Conservation (phyloP, 495 filamentous ascomycete genomes). For the Chaetomium tenue region DNA sequence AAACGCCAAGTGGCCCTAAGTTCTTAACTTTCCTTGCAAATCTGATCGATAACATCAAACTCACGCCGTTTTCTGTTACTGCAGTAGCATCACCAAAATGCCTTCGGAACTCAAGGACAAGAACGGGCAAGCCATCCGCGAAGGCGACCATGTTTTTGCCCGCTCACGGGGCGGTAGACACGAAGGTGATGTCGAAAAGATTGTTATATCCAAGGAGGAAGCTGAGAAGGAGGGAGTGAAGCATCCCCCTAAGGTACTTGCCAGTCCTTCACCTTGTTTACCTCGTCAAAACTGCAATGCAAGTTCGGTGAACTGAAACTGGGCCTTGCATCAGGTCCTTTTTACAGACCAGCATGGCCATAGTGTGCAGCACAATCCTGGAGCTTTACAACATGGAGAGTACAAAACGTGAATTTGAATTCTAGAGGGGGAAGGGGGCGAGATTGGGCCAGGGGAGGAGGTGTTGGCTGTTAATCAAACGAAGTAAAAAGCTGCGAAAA, state of each 20-base stretch:
- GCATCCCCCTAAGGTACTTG: slow-evolving; percentile 46
- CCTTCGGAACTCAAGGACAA: slow-evolving; percentile 37
- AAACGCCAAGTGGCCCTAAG: too few relatives aligned
- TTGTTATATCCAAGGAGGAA: slow-evolving; percentile 38
- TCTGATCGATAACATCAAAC: too few relatives aligned
- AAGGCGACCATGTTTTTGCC: slow-evolving; percentile 40
- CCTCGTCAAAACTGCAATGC: not conserved
- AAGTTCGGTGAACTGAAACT: not conserved
- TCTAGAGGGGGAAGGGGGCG: not conserved
- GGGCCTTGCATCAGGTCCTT: slow-evolving; percentile 22
- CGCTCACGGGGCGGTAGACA: slow-evolving; percentile 37
- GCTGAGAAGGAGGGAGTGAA: slow-evolving; percentile 42
- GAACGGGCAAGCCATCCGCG: slow-evolving; percentile 36
- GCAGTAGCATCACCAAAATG: slow-evolving; percentile 16
- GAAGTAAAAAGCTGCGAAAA: not conserved
- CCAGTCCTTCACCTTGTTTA: not conserved
- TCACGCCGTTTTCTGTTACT: too few relatives aligned
- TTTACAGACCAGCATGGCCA: slow-evolving; percentile 44
- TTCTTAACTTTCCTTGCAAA: too few relatives aligned
- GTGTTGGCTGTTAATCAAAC: not conserved
- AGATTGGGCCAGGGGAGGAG: not conserved
- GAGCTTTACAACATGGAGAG: slow-evolving; percentile 32
- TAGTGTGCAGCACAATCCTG: slow-evolving; percentile 40
- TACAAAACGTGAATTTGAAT: slow-evolving; percentile 11
- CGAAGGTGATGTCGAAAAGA: slow-evolving; percentile 42